Base-by-base conservation (phyloP, 202 grass and related monocot species). In the Dendrocalamus latiflorus region DNA sequence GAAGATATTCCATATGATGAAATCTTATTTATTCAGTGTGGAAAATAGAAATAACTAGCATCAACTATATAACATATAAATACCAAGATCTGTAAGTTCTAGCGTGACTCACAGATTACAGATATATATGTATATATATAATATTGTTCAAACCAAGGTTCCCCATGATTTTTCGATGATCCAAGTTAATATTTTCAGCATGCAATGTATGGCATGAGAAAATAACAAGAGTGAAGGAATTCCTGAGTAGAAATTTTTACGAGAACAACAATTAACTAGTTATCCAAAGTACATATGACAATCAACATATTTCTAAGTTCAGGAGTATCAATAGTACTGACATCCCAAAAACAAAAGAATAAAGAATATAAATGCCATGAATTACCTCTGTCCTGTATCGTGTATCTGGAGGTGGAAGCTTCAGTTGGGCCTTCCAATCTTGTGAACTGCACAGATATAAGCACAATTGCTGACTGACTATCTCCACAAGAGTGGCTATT, bases 341-440 rank as follows among this genome's bases (percentile, higher is more conserved):
- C 17, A 65, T 47, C 65, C 56, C 26, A 72, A 69, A 30, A 65
- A 6, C 26, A 68, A 49, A 65, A 18, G 20, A 44, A 10, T 38
- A n/a, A 22, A 28, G 4, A 73, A 48, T 22, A 67, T 13, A 86
- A 70, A 57, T 82, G 42, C 21, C 20, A 82, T 21, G 22, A 84
- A 68, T 91, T 84, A 96, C 93, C 90, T 96, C 90, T n/a, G 94
- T 93, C 61, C 49, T 93, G 87, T 89, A 93, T 65, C 94, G 82
- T 36, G 94, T 91, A 91, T 97, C 94, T 79, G 63, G 45, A 56
- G 87, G 79, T 56, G 91, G 94, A 54, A 97, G 84, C 72, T 86
- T 93, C 82, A 97, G 89, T 87, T 86, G 91, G 36, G 89, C 78
- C 79, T 97, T 97, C 94, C 94, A 97, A 82, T 93, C 86, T 86